Conservation (phyloP, 2,329 filamentous ascomycete species). For the Zymoseptoria crescenta region DNA sequence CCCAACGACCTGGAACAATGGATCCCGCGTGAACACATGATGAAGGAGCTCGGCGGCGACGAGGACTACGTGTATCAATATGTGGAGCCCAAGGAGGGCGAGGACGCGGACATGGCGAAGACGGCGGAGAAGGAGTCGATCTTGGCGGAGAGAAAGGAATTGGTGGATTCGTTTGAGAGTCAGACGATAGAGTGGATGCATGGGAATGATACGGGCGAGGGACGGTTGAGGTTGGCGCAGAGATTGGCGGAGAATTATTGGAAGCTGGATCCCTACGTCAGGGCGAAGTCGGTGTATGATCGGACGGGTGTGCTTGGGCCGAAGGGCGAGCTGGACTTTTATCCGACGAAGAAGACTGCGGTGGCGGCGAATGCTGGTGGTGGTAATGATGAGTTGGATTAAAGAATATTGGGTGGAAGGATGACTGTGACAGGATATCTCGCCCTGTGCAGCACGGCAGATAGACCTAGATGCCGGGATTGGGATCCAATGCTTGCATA, state of each 20-base stretch:
- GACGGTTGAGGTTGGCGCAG: constrained; percentile 30
- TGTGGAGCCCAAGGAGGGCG: constrained; percentile 63
- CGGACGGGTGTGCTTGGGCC: constrained; percentile 62
- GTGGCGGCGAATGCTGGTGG: not conserved
- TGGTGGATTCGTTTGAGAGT: constrained; percentile 68
- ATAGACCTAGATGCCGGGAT: not conserved
- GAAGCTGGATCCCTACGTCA: constrained; percentile 77
- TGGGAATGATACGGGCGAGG: constrained; percentile 33
- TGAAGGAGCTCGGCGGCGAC: constrained; percentile 76
- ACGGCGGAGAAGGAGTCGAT: constrained; percentile 54
- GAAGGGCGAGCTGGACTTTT: constrained; percentile 64
- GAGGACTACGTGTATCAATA: constrained; percentile 82
- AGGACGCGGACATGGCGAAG: constrained; percentile 69
- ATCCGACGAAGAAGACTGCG: constrained; percentile 36
- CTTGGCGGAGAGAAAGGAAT: constrained; percentile 51
- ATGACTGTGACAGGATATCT: not conserved
- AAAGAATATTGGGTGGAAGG: not conserved
- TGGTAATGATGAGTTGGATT: not conserved
- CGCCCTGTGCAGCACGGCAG: not conserved
- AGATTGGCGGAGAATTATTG: constrained; percentile 70
- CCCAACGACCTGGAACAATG: constrained; percentile 69
- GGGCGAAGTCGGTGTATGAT: constrained; percentile 79
- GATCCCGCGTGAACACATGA: constrained; percentile 62
- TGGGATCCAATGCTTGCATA: too few relatives aligned
- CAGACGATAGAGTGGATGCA: constrained; percentile 70